Evolutionary conservation across 2,329 filamentous ascomycete genomes (phyloP).

Genomic region (Aureobasidium sp.): DNA sequence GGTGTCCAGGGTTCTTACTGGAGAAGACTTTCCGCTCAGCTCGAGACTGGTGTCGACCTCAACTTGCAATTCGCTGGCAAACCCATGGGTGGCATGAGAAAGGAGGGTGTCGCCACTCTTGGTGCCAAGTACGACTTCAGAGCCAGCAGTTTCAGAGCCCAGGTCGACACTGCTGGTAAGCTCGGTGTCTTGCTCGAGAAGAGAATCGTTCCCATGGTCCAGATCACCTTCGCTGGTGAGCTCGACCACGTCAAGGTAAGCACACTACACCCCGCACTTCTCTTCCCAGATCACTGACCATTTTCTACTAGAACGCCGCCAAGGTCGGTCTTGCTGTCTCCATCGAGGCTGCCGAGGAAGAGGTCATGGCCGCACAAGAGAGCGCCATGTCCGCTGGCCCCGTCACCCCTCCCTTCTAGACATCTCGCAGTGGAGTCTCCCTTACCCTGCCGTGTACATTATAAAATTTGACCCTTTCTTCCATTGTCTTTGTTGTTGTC

Average conservation of each 20-base stretch:
- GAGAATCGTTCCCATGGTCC: slow-evolving; percentile 84
- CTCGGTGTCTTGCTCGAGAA: slow-evolving; percentile 90
- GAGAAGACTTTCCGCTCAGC: slow-evolving; percentile 84
- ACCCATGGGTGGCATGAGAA: slow-evolving; percentile 62
- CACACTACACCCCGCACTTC: slow-evolving; percentile 16
- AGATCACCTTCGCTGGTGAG: slow-evolving; percentile 90
- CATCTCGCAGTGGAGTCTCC: slow-evolving; percentile 1
- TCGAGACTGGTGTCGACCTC: slow-evolving; percentile 92
- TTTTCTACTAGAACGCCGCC: slow-evolving; percentile 65
- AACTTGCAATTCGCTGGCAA: slow-evolving; percentile 70
- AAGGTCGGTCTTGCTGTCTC: slow-evolving; percentile 94
- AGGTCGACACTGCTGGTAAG: slow-evolving; percentile 92
- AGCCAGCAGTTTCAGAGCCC: slow-evolving; percentile 88
- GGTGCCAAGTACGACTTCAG: slow-evolving; percentile 98
- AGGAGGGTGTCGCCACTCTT: slow-evolving; percentile 83
- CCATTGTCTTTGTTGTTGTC: not conserved
- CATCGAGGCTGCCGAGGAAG: slow-evolving; percentile 75
- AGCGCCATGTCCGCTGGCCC: slow-evolving; percentile 34
- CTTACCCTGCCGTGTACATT: slow-evolving; percentile 8
- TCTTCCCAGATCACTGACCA: not conserved
- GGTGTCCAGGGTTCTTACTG: slow-evolving; percentile 89
- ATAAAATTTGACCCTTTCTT: slow-evolving; percentile 8
- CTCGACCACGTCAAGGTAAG: slow-evolving; percentile 92
- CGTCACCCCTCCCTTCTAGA: slow-evolving; percentile 42
- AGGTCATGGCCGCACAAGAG: slow-evolving; percentile 79